Percentiles rank a stretch among this genome's conserved stretches.
These are phyloP conservation scores for Tuber indicum DNA, from an alignment of 495 filamentous ascomycete species.

Conservation along the genomic window DNA sequence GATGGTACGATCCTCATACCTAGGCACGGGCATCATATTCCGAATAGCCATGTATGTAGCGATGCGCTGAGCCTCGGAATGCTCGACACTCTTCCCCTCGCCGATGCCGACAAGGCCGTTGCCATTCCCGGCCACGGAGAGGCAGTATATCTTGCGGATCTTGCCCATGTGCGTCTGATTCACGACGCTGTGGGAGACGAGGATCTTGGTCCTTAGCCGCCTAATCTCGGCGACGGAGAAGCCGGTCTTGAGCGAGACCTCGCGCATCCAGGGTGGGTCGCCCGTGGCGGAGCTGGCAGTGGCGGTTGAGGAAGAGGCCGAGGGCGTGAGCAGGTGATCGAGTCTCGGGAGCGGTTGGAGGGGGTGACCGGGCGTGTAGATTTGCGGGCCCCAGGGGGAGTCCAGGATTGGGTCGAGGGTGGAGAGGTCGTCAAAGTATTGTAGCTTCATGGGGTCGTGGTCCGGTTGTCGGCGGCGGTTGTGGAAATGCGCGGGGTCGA, in stretches of 20 bases:
- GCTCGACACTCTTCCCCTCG: slow-evolving; percentile 76
- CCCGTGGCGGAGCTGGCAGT: slow-evolving; percentile 35
- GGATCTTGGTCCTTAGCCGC: slow-evolving; percentile 53
- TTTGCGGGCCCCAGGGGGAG: slow-evolving; percentile 43
- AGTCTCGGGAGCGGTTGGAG: slow-evolving; percentile 43
- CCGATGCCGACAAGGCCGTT: slow-evolving; percentile 83
- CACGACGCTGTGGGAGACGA: slow-evolving; percentile 65
- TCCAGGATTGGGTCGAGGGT: slow-evolving; percentile 69
- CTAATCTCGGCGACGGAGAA: slow-evolving; percentile 54
- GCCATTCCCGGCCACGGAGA: slow-evolving; percentile 75
- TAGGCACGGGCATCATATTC: slow-evolving; percentile 76
- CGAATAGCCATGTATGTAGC: slow-evolving; percentile 68
- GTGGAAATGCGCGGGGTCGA: slow-evolving; percentile 66
- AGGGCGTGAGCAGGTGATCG: slow-evolving; percentile 32
- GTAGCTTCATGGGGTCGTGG: slow-evolving; percentile 61
- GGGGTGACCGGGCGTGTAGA: slow-evolving; percentile 33
- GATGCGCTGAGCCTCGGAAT: slow-evolving; percentile 55
- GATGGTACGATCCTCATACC: slow-evolving; percentile 88
- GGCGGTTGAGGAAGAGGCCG: slow-evolving; percentile 50
- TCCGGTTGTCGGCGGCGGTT: slow-evolving; percentile 62
- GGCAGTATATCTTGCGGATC: slow-evolving; percentile 60
- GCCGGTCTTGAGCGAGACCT: slow-evolving; percentile 51
- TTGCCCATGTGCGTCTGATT: slow-evolving; percentile 98
- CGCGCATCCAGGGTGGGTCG: slow-evolving; percentile 48
- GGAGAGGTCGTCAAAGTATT: slow-evolving; percentile 83